These are phyloP conservation scores for Vitis amurensis DNA, from an alignment of 164 flowering plant species.

Conservation along the genomic window DNA sequence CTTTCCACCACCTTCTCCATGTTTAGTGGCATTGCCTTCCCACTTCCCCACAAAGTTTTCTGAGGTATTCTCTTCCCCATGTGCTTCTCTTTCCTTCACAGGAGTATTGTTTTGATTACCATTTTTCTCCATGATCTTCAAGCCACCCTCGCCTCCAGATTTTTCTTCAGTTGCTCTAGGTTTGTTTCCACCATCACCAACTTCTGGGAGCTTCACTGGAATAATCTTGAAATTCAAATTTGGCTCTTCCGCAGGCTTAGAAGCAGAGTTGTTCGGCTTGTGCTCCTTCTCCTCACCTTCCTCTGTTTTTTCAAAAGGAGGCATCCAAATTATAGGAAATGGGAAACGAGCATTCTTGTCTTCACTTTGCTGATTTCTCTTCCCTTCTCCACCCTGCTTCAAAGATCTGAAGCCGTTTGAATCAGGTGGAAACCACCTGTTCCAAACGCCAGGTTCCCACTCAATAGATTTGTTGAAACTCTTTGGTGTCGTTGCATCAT, in stretches of 20 bases:
- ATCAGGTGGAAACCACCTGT: slow-evolving; percentile 35
- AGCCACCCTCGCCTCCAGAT: not conserved
- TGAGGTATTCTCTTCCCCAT: slow-evolving; percentile 5
- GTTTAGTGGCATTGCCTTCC: slow-evolving; percentile 10
- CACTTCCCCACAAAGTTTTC: slow-evolving; percentile 5
- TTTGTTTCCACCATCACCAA: slow-evolving; percentile 2
- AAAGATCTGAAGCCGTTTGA: slow-evolving; percentile 12
- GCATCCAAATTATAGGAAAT: slow-evolving; percentile 54
- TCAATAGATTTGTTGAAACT: slow-evolving; percentile 6
- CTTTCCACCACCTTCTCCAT: slow-evolving; percentile 1
- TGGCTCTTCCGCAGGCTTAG: slow-evolving; percentile 9
- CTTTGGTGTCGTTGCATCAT: slow-evolving; percentile 10
- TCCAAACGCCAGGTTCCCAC: slow-evolving; percentile 15
- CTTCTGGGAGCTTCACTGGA: slow-evolving; percentile 18
- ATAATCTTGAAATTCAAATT: slow-evolving; percentile 17
- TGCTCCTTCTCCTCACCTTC: slow-evolving; percentile 17
- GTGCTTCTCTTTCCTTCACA: slow-evolving; percentile 26
- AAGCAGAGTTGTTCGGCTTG: slow-evolving; percentile 1
- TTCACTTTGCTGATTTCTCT: slow-evolving; percentile 14
- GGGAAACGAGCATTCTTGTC: slow-evolving; percentile 19
- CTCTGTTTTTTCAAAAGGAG: slow-evolving; percentile 23
- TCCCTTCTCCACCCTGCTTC: slow-evolving; percentile 19
- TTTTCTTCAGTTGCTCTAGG: slow-evolving; percentile 5
- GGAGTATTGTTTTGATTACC: slow-evolving; percentile 18
- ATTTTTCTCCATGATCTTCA: slow-evolving; percentile 4